Conservation (phyloP, 306 rosid genomes). For the Astragalus membranaceus region DNA sequence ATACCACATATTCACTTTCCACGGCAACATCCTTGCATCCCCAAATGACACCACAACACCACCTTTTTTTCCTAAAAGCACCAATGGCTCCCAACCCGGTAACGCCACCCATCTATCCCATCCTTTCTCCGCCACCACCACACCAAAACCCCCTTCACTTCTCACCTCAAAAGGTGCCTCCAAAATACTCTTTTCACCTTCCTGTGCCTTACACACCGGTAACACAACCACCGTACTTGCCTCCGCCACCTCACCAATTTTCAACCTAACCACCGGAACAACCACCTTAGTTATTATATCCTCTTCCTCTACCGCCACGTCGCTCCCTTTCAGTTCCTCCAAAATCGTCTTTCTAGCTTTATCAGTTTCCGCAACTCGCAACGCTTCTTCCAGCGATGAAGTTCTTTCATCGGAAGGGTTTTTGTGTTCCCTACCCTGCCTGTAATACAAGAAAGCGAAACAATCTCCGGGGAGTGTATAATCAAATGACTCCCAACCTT, state of each 20-base stretch:
- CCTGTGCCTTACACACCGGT: conserved; percentile 65
- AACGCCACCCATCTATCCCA: conserved; percentile 85
- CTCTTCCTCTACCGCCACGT: neutral
- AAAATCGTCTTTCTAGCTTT: conserved; percentile 34
- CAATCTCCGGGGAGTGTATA: conserved; percentile 65
- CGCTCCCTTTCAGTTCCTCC: conserved; percentile 14
- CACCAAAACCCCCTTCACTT: conserved; percentile 60
- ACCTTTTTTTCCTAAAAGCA: conserved; percentile 38
- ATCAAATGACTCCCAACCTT: conserved; percentile 63
- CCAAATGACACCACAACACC: conserved; percentile 61
- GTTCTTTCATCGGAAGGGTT: conserved; percentile 33
- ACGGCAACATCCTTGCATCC: conserved; percentile 75
- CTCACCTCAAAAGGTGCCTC: conserved; percentile 64
- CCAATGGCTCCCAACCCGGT: conserved; percentile 68
- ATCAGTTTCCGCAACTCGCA: conserved; percentile 46
- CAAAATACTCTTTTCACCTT: conserved; percentile 34
- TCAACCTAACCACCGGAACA: conserved; percentile 84
- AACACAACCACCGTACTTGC: conserved; percentile 52
- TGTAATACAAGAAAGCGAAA: conserved; percentile 56
- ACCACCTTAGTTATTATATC: neutral
- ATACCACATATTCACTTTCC: conserved; percentile 77
- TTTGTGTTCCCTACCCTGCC: conserved; percentile 55
- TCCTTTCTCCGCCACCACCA: conserved; percentile 72
- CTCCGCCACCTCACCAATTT: conserved; percentile 82
- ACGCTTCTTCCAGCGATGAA: conserved; percentile 43